Conservation (phyloP, 345 rosid species). For the Sonneratia alba region DNA sequence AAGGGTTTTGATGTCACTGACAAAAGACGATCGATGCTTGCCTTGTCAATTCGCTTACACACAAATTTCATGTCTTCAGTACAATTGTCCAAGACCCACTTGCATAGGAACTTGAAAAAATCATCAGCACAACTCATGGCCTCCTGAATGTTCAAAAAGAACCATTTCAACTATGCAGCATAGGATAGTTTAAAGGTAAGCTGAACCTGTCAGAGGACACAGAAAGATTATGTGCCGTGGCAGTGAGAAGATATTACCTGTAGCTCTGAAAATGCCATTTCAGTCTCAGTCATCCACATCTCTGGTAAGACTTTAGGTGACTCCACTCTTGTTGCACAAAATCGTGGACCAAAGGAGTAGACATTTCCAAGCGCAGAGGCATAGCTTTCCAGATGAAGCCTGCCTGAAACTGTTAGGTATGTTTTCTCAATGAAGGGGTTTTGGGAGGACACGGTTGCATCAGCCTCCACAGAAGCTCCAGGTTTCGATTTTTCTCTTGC, state of each 20-base stretch:
- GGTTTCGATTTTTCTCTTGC: conserved; percentile 32
- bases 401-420: conserved; percentile 63
- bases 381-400: conserved; percentile 77
- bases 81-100: conserved; percentile 59
- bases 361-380: conserved; percentile 89
- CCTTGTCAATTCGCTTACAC: conserved; percentile 47
- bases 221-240: neutral
- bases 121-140: conserved; percentile 74
- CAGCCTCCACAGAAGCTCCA: conserved; percentile 21
- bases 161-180: neutral
- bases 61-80: conserved; percentile 54
- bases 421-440: conserved; percentile 53
- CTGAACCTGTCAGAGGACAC: neutral
- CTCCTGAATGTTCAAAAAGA: conserved; percentile 36
- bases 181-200: neutral
- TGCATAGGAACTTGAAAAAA: conserved; percentile 60
- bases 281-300: conserved; percentile 74
- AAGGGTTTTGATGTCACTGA: conserved; percentile 29
- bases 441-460: conserved; percentile 24
- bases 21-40: conserved; percentile 40
- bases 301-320: conserved; percentile 50
- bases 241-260: conserved; percentile 37
- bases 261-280: conserved; percentile 71
- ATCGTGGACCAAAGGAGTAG: conserved; percentile 80
- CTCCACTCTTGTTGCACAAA: conserved; percentile 45